A percentile compares a stretch with the other conserved stretches of the same genome.
Conservation (phyloP, 768 basidiomycete species). For the Pulveroboletus sp. region DNA sequence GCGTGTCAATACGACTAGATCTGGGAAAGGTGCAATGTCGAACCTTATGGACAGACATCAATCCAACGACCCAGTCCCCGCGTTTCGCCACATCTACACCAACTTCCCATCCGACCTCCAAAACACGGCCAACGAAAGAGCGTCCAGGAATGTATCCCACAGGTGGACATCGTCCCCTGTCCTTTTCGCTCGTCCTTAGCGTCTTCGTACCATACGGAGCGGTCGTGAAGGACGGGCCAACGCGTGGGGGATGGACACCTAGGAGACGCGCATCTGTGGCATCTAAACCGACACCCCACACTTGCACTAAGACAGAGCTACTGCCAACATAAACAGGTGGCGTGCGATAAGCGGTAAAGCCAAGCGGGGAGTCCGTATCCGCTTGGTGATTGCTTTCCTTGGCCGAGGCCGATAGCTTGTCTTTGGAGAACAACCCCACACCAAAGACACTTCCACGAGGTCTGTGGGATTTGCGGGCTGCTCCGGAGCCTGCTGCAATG, state of each 20-base stretch:
- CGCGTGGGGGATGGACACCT: constrained; percentile 34
- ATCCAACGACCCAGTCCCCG: constrained; percentile 85
- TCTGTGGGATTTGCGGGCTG: constrained; percentile 14
- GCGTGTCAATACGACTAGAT: constrained; percentile 6
- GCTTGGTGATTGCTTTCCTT: constrained; percentile 7
- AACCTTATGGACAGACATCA: constrained; percentile 79
- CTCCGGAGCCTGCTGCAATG: constrained; percentile 26
- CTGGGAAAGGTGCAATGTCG: constrained; percentile 20
- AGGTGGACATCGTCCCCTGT: constrained; percentile 21
- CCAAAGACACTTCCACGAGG: constrained; percentile 24
- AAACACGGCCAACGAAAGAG: constrained; percentile 77
- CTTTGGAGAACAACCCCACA: constrained; percentile 29
- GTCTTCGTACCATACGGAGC: constrained; percentile 20
- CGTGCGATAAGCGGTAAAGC: constrained; percentile 64
- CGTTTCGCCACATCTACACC: constrained; percentile 46
- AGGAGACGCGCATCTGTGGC: constrained; percentile 66
- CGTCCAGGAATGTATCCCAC: constrained; percentile 83
- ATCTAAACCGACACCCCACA: constrained; percentile 86
- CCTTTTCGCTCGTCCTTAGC: constrained; percentile 21
- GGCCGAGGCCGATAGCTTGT: constrained; percentile 8
- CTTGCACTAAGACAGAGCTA: constrained; percentile 73
- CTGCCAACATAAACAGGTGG: constrained; percentile 73
- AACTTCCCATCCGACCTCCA: constrained; percentile 78
- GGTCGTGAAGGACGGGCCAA: constrained; percentile 9
- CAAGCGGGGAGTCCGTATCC: constrained; percentile 37